Evolutionary conservation across 1,284 basidiomycete genomes (phyloP).

Genomic region (Puccinia sorghi): DNA sequence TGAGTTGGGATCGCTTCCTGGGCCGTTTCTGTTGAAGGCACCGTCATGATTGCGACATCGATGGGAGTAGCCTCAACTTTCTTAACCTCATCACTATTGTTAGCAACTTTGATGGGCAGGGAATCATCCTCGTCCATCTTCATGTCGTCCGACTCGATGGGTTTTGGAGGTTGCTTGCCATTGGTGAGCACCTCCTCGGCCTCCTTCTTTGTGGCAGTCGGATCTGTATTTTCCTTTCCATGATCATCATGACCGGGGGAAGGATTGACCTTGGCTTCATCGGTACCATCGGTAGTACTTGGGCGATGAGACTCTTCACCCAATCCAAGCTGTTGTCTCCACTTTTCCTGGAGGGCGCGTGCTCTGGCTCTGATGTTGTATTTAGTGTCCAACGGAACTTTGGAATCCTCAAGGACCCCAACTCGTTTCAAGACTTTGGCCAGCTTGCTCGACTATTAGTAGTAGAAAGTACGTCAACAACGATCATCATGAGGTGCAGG

Average conservation of each 20-base stretch:
- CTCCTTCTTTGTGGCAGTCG: background rate
- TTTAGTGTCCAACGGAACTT: conserved; percentile 36
- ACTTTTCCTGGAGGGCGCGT: conserved; percentile 46
- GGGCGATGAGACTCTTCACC: conserved; percentile 24
- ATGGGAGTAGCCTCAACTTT: background rate
- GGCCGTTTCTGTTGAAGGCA: background rate
- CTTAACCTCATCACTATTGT: background rate
- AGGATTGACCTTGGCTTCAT: background rate
- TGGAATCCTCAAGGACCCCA: conserved; percentile 35
- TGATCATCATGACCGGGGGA: background rate
- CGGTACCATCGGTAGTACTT: background rate
- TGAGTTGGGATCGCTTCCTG: background rate
- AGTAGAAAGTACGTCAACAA: background rate
- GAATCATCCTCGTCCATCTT: conserved; percentile 15
- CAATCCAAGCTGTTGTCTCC: conserved; percentile 36
- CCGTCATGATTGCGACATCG: background rate
- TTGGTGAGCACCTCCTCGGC: conserved; percentile 5
- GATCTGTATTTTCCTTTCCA: conserved; percentile 5
- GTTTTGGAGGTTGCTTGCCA: background rate
- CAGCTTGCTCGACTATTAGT: conserved; percentile 44
- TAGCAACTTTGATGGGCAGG: background rate
- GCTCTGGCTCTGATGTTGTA: conserved; percentile 43
- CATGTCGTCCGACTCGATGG: background rate
- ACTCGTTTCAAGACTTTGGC: conserved; percentile 48
- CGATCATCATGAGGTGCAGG: background rate